Evolutionary conservation across 352 stramenopile genomes (phyloP).

Genomic region (Discostella stelligera): DNA sequence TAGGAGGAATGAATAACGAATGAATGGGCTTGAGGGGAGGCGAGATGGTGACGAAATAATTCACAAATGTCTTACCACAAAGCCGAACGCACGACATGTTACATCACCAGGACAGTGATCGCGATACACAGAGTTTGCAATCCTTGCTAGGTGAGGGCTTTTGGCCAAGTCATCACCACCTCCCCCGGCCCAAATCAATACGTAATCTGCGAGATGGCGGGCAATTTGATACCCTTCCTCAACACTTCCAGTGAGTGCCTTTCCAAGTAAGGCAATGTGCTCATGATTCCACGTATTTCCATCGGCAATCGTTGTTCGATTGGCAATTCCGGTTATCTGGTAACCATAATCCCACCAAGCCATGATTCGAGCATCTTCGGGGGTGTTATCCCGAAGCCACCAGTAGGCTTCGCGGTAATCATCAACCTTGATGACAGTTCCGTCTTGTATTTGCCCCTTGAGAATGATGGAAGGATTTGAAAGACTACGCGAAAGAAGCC

Average conservation of each 20-base stretch:
- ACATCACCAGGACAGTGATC: conserved; percentile 65
- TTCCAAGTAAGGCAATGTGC: conserved; percentile 84
- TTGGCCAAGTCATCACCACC: conserved; percentile 83
- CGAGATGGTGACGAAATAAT: conserved; percentile 1
- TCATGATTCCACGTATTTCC: conserved; percentile 88
- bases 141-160: conserved; percentile 82
- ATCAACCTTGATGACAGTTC: conserved; percentile 83
- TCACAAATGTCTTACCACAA: conserved; percentile 57
- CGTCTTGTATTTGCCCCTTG: conserved; percentile 72
- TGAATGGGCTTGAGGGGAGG: conserved; percentile 5
- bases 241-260: conserved; percentile 71
- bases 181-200: conserved; percentile 83
- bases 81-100: conserved; percentile 82
- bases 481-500: conserved; percentile 54
- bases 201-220: conserved; percentile 83
- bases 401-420: conserved; percentile 96
- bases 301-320: conserved; percentile 84
- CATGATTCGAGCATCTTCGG: conserved; percentile 82
- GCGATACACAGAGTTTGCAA: conserved; percentile 76
- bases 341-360: conserved; percentile 88
- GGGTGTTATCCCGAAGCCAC: conserved; percentile 86
- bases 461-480: conserved; percentile 80
- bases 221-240: conserved; percentile 82
- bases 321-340: conserved; percentile 85
- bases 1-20: background rate